Conservation (phyloP, 441 rosid species). For the Erodium trifolium region DNA sequence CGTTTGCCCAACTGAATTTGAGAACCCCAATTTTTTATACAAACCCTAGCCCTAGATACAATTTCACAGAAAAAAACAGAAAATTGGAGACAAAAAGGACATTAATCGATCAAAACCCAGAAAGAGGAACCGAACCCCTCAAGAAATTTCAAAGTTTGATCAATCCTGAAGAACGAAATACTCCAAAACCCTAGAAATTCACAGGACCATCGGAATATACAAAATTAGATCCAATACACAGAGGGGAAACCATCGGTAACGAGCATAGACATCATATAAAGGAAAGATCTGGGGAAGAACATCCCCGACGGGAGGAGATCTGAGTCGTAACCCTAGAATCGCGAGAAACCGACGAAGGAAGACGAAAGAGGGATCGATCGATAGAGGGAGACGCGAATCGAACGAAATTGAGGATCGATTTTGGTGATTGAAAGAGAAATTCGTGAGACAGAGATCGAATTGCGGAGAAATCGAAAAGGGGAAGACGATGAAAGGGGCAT, state of each 20-base stretch:
- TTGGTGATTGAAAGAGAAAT: constrained; percentile 19
- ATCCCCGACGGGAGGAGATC: neutral
- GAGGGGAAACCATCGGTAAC: neutral
- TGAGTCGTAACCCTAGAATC: constrained; percentile 5
- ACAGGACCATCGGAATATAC: neutral
- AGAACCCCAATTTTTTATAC: neutral
- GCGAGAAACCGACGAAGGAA: constrained; percentile 16
- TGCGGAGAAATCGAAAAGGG: constrained; percentile 12
- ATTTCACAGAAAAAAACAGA: neutral
- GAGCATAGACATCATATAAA: neutral
- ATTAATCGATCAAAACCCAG: neutral
- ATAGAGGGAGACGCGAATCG: constrained; percentile 23
- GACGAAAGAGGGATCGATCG: constrained; percentile 31
- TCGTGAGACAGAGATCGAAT: constrained; percentile 13
- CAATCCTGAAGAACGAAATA: neutral
- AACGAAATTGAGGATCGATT: constrained; percentile 22
- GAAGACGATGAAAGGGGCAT: constrained; percentile 14
- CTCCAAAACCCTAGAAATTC: neutral
- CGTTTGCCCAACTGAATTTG: neutral
- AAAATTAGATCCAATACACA: neutral
- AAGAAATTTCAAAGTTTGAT: neutral
- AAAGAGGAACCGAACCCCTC: neutral
- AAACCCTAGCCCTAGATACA: neutral
- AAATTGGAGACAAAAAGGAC: neutral
- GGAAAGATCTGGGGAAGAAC: neutral